phyloP scores from a whole-genome alignment of 352 stramenopile species.

The Phytopythium vexans region DNA sequence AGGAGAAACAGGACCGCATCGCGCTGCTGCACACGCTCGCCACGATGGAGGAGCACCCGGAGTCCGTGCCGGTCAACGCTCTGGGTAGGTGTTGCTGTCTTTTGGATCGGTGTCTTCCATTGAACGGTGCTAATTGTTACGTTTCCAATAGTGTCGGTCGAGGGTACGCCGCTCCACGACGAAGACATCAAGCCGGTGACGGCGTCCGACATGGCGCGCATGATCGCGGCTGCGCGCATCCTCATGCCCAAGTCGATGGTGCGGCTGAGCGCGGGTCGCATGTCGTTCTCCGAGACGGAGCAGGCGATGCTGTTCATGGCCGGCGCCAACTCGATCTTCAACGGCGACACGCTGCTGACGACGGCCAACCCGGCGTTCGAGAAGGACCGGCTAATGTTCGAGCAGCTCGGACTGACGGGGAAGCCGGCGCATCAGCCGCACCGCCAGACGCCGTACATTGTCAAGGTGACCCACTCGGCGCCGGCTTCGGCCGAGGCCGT shows the following conservation, averaged over 20 bases:
- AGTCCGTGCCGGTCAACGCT: constrained; percentile 97
- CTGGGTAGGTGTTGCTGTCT: constrained; percentile 27
- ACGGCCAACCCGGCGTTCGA: constrained; percentile 96
- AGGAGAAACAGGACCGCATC: constrained; percentile 94
- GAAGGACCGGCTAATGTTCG: constrained; percentile 93
- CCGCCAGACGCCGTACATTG: constrained; percentile 78
- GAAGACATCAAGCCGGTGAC: constrained; percentile 85
- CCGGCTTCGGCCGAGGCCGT: constrained; percentile 25
- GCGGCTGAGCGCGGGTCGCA: constrained; percentile 93
- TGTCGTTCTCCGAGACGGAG: constrained; percentile 96
- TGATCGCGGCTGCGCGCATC: constrained; percentile 96
- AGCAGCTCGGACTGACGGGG: constrained; percentile 92
- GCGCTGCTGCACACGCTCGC: constrained; percentile 94
- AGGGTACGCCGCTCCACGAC: constrained; percentile 94
- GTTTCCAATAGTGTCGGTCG: constrained; percentile 71
- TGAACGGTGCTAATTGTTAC: too few relatives aligned
- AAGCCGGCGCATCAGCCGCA: constrained; percentile 94
- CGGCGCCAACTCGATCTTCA: constrained; percentile 98
- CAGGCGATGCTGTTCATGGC: constrained; percentile 97
- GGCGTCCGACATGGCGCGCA: constrained; percentile 97
- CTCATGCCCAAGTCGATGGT: constrained; percentile 98
- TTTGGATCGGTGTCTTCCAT: background rate
- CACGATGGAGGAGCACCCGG: constrained; percentile 95
- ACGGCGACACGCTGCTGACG: constrained; percentile 97
- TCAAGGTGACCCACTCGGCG: constrained; percentile 74